These are phyloP conservation scores for Mortierella hygrophila DNA, from an alignment of 192 early-diverging fungal genomes.

Conservation along the genomic window DNA sequence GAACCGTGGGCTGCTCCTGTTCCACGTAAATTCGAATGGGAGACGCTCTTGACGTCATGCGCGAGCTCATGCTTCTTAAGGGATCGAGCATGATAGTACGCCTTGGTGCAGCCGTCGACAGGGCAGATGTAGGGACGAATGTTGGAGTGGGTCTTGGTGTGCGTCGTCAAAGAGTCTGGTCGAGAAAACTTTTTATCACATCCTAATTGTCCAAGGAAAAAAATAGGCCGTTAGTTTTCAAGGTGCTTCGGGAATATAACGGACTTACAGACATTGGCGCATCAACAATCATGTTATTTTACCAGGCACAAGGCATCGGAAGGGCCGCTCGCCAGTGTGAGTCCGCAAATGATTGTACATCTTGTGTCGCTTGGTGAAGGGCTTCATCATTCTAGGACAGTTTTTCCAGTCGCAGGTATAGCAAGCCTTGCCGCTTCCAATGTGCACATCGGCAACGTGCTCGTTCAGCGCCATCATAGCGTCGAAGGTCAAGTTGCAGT, in stretches of 20 bases:
- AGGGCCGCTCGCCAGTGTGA: conserved; percentile 83
- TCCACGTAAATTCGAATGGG: conserved; percentile 21
- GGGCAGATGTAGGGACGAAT: conserved; percentile 67
- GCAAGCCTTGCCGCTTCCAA: conserved; percentile 69
- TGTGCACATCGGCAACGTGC: conserved; percentile 66
- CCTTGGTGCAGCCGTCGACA: conserved; percentile 65
- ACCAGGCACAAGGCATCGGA: conserved; percentile 69
- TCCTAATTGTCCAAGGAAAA: conserved; percentile 27
- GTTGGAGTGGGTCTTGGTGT: conserved; percentile 71
- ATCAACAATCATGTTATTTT: neutral
- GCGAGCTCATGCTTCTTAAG: conserved; percentile 72
- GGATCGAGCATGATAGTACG: conserved; percentile 74
- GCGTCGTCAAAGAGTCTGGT: conserved; percentile 62
- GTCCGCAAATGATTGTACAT: conserved; percentile 79
- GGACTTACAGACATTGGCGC: neutral
- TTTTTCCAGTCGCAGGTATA: conserved; percentile 64
- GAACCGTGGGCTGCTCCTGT: conserved; percentile 26
- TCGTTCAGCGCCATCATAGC: conserved; percentile 59
- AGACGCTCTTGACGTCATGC: conserved; percentile 50
- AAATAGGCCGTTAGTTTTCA: neutral
- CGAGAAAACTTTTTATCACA: conserved; percentile 64
- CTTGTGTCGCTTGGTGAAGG: conserved; percentile 79
- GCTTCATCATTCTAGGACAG: conserved; percentile 60
- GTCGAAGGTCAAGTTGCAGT: conserved; percentile 55
- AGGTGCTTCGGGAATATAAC: neutral